Conservation (phyloP, 1,139 yeast genomes). For the Magnusiomyces fungicola region DNA sequence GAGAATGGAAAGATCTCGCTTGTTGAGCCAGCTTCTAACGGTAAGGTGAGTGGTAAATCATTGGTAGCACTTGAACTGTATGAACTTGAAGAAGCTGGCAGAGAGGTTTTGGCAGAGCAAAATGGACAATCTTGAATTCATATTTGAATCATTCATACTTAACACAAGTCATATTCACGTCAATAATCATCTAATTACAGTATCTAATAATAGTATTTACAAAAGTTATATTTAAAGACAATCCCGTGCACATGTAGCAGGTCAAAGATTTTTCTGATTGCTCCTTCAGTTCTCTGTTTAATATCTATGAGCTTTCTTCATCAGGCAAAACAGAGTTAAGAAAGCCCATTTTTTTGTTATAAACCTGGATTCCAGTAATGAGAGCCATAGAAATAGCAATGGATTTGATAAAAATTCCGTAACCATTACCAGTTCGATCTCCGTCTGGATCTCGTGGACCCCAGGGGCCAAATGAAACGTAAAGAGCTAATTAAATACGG, state of each 20-base stretch:
- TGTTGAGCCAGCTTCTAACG: not conserved
- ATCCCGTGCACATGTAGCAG: too few relatives aligned
- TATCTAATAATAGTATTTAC: too few relatives aligned
- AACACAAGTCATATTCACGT: too few relatives aligned
- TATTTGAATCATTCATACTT: too few relatives aligned
- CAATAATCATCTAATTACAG: too few relatives aligned
- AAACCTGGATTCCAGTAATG: conserved; percentile 26
- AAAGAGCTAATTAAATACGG: conserved; percentile 23
- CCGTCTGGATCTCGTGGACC: conserved; percentile 30
- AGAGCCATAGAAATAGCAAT: conserved; percentile 23
- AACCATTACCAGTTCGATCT: conserved; percentile 25
- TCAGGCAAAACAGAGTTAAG: not conserved
- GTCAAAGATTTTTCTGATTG: too few relatives aligned
- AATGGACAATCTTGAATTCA: not conserved
- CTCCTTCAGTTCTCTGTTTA: too few relatives aligned
- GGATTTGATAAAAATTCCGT: conserved; percentile 24
- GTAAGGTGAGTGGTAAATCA: not conserved
- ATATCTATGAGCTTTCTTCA: too few relatives aligned
- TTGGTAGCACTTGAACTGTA: conserved; percentile 25
- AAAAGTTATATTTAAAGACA: too few relatives aligned
- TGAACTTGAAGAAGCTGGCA: conserved; percentile 28
- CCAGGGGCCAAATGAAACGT: conserved; percentile 35
- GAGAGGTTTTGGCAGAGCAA: conserved; percentile 15
- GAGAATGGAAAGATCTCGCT: not conserved
- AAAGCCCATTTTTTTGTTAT: not conserved